These are phyloP conservation scores for Dianthus caryophyllus DNA, from an alignment of 148 eudicot genomes.

Conservation along the genomic window DNA sequence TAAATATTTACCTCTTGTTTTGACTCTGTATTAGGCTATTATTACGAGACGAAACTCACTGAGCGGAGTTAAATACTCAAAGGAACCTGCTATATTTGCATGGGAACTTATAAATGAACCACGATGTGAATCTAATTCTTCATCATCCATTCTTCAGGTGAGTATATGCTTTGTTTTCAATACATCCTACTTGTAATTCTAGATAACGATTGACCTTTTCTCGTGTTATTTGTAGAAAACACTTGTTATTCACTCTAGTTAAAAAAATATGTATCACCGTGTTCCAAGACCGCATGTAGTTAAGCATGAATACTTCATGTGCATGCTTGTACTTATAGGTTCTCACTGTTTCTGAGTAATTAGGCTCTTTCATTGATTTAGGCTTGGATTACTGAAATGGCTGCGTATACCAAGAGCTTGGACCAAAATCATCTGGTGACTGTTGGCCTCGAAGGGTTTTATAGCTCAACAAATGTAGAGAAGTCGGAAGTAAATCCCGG, in stretches of 20 bases:
- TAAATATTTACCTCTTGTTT: background rate
- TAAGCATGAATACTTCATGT: background rate
- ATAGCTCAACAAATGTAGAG: constrained; percentile 25
- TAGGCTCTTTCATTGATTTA: constrained; percentile 3
- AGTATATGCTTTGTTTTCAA: background rate
- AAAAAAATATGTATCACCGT: too few species aligned
- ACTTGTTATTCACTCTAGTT: too few species aligned
- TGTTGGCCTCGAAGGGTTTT: constrained; percentile 53
- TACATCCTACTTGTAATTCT: background rate
- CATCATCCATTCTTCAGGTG: constrained; percentile 42
- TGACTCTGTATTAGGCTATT: constrained; percentile 32
- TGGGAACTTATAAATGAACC: constrained; percentile 64
- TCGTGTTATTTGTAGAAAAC: too few species aligned
- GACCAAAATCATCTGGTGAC: constrained; percentile 51
- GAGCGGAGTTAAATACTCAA: constrained; percentile 43
- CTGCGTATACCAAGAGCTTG: constrained; percentile 41
- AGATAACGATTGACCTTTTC: too few species aligned
- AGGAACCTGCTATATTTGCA: constrained; percentile 53
- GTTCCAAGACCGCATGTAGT: too few species aligned
- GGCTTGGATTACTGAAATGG: constrained; percentile 59
- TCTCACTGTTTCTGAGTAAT: background rate
- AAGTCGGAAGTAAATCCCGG: constrained; percentile 42
- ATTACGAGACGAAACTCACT: constrained; percentile 45
- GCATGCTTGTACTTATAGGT: background rate
- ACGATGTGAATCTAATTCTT: constrained; percentile 38